These are phyloP conservation scores for Vaucheria bursata DNA, from an alignment of 352 stramenopile genomes.

Conservation along the genomic window DNA sequence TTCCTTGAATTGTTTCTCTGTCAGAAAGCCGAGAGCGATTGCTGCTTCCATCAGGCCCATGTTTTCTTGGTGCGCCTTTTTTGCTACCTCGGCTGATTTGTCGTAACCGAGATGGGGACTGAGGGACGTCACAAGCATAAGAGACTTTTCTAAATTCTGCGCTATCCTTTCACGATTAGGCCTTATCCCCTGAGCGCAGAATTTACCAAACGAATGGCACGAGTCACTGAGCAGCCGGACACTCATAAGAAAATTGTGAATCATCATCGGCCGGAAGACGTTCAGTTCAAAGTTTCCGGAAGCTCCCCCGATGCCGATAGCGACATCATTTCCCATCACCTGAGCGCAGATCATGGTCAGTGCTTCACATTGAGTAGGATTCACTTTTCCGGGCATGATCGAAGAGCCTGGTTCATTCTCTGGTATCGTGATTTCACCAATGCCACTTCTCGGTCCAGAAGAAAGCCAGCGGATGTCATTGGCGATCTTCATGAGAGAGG, in stretches of 20 bases:
- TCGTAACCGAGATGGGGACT: conserved; percentile 95
- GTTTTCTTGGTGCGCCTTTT: conserved; percentile 84
- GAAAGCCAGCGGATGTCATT: conserved; percentile 77
- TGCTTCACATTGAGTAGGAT: conserved; percentile 89
- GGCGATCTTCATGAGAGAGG: conserved; percentile 82
- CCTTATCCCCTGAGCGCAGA: conserved; percentile 77
- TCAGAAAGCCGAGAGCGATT: conserved; percentile 76
- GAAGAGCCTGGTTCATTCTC: conserved; percentile 50
- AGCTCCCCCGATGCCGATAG: conserved; percentile 77
- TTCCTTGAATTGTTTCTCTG: conserved; percentile 83
- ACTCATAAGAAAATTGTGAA: conserved; percentile 55
- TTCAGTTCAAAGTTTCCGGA: conserved; percentile 95
- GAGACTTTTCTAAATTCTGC: conserved; percentile 79
- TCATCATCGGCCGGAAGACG: conserved; percentile 64
- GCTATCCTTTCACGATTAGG: conserved; percentile 62
- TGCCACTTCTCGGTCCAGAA: conserved; percentile 77
- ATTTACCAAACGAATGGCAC: conserved; percentile 71
- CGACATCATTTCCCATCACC: conserved; percentile 89
- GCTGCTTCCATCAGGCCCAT: conserved; percentile 80
- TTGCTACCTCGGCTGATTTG: conserved; percentile 88
- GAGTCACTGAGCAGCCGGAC: conserved; percentile 77
- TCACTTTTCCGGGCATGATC: conserved; percentile 96
- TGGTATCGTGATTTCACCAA: conserved; percentile 74
- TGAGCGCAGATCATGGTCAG: conserved; percentile 90
- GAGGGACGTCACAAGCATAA: conserved; percentile 92